Evolutionary conservation across 1,284 basidiomycete species (phyloP).

Genomic region (Papiliotrema laurentii): DNA sequence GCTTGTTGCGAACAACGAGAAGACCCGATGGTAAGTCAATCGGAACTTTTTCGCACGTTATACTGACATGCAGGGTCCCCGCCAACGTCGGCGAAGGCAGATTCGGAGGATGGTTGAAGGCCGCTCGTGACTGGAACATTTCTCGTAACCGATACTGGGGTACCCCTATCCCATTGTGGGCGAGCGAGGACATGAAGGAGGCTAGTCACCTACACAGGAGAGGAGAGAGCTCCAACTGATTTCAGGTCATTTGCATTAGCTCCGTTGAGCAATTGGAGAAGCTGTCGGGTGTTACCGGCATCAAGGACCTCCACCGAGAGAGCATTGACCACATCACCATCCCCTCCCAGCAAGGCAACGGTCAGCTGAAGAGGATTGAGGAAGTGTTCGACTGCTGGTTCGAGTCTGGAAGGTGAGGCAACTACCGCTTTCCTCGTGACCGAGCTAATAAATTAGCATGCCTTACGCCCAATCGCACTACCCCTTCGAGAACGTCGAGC

Average conservation of each 20-base stretch:
- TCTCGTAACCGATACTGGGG: conserved; percentile 99
- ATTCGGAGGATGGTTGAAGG: conserved; percentile 96
- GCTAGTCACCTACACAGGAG: conserved; percentile 46
- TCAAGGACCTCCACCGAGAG: conserved; percentile 92
- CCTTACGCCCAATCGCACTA: conserved; percentile 97
- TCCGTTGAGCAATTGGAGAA: conserved; percentile 85
- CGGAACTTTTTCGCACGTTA: not conserved
- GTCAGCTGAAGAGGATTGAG: conserved; percentile 80
- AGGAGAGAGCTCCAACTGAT: not conserved
- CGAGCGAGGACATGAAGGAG: conserved; percentile 87
- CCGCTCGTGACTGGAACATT: conserved; percentile 98
- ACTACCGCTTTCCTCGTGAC: not conserved
- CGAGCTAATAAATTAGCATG: conserved; percentile 62
- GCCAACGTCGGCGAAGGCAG: conserved; percentile 82
- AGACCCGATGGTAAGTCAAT: conserved; percentile 72
- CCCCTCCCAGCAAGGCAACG: conserved; percentile 87
- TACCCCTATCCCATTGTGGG: conserved; percentile 96
- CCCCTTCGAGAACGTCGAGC: conserved; percentile 88
- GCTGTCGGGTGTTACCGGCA: conserved; percentile 76
- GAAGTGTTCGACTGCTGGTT: conserved; percentile 99
- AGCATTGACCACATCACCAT: conserved; percentile 96
- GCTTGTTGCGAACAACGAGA: conserved; percentile 84
- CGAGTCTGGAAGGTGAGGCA: conserved; percentile 82
- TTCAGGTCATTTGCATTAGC: conserved; percentile 75
- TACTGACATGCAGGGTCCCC: conserved; percentile 65